Conservation (phyloP, 441 rosid genomes). For the Croton laevigatus region DNA sequence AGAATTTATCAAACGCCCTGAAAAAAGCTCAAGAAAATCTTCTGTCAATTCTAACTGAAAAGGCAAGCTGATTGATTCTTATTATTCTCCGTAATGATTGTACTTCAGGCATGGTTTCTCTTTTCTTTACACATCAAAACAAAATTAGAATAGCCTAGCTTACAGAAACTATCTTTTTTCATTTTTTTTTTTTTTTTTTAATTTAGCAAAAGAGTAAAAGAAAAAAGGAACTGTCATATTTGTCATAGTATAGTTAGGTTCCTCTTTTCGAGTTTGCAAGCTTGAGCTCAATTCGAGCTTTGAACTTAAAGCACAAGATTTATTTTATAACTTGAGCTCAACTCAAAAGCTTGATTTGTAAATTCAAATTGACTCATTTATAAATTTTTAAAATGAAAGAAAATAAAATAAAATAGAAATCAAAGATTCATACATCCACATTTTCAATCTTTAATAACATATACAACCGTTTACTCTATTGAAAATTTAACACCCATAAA, state of each 20-base stretch:
- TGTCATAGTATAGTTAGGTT: neutral
- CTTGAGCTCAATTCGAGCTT: too few species aligned
- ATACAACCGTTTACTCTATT: too few species aligned
- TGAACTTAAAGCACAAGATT: too few species aligned
- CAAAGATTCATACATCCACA: too few species aligned
- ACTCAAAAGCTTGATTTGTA: too few species aligned
- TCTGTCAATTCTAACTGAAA: conserved; percentile 47
- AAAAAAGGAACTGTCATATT: neutral
- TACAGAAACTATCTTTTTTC: neutral
- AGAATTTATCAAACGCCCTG: conserved; percentile 59
- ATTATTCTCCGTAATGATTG: neutral
- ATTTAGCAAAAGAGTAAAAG: neutral
- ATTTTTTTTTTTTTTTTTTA: too few species aligned
- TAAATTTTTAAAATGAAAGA: too few species aligned
- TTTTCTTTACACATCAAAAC: neutral
- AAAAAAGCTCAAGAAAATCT: conserved; percentile 72
- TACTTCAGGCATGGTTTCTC: neutral
- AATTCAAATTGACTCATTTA: too few species aligned
- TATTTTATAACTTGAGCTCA: too few species aligned
- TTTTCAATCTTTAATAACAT: too few species aligned
- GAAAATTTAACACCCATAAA: too few species aligned
- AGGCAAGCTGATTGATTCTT: conserved; percentile 33
- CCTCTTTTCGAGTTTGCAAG: neutral
- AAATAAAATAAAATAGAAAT: too few species aligned
- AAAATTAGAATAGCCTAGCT: neutral